phyloP scores from a whole-genome alignment of 2,329 filamentous ascomycete genomes.

The Colletotrichum sansevieriae region DNA sequence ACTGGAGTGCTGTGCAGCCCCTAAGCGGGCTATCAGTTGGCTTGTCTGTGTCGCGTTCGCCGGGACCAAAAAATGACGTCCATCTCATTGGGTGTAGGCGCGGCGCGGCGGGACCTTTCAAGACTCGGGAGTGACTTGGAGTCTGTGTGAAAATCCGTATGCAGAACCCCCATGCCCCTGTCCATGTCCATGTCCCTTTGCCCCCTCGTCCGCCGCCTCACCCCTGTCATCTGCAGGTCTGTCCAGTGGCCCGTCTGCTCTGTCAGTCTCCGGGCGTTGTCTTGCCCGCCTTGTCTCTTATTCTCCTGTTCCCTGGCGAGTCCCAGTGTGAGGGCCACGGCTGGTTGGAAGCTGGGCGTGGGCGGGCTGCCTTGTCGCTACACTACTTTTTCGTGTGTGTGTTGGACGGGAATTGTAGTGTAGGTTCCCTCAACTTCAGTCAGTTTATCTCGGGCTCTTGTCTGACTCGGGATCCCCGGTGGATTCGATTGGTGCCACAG shows the following conservation, averaged over 20 bases:
- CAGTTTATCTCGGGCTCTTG: constrained; percentile 33
- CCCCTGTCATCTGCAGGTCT: constrained; percentile 24
- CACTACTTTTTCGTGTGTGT: neutral
- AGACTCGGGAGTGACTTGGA: constrained; percentile 8
- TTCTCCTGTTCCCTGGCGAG: constrained; percentile 10
- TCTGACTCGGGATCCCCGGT: constrained; percentile 40
- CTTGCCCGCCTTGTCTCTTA: constrained; percentile 16
- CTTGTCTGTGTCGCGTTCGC: constrained; percentile 39
- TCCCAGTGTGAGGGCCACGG: constrained; percentile 7
- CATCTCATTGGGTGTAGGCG: constrained; percentile 33
- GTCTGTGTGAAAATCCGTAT: neutral
- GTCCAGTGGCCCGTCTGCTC: neutral
- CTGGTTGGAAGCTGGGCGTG: constrained; percentile 14
- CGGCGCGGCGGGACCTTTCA: constrained; percentile 22
- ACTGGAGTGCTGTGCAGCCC: constrained; percentile 22
- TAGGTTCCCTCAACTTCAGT: constrained; percentile 37
- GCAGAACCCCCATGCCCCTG: constrained; percentile 26
- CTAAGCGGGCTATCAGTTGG: constrained; percentile 28
- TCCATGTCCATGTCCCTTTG: constrained; percentile 29
- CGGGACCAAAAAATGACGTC: constrained; percentile 40
- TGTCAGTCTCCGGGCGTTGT: neutral
- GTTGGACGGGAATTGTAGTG: constrained; percentile 17
- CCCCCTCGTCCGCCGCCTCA: constrained; percentile 10
- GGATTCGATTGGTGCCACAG: constrained; percentile 39
- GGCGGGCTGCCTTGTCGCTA: constrained; percentile 15